phyloP scores from a whole-genome alignment of 805 yeast genomes.

The Sugiyamaella floridensis region DNA sequence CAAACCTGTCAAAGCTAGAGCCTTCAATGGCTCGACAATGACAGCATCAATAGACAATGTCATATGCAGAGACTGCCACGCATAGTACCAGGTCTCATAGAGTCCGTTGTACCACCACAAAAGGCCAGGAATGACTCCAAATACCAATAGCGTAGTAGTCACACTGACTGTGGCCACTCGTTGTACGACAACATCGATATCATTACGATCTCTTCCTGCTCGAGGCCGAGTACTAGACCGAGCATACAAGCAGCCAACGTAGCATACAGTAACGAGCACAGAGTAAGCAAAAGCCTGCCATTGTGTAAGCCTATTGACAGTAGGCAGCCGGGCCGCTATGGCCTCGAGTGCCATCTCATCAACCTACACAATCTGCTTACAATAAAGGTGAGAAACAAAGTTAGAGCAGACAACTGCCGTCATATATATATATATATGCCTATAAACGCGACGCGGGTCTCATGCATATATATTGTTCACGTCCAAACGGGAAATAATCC shows the following conservation, averaged over 20 bases:
- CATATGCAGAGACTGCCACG: conserved; percentile 10
- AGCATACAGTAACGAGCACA: conserved; percentile 15
- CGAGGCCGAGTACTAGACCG: conserved; percentile 20
- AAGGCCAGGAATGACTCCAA: conserved; percentile 20
- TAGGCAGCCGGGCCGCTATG: neutral
- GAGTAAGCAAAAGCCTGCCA: conserved; percentile 5
- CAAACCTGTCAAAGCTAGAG: conserved; percentile 31
- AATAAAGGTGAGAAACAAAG: neutral
- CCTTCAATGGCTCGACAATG: conserved; percentile 18
- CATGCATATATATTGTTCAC: neutral
- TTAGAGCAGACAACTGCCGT: neutral
- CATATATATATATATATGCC: too few species aligned
- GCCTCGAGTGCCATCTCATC: neutral
- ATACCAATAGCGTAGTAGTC: conserved; percentile 29
- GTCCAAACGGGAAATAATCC: neutral
- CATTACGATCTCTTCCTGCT: conserved; percentile 15
- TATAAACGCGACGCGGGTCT: neutral
- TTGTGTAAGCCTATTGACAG: neutral
- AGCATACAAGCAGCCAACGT: conserved; percentile 22
- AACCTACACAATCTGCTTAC: neutral
- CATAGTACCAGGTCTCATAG: conserved; percentile 11
- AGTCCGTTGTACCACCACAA: conserved; percentile 3
- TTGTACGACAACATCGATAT: conserved; percentile 16
- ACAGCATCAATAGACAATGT: neutral
- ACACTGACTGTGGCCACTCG: conserved; percentile 29